phyloP scores from a whole-genome alignment of 2,329 filamentous ascomycete genomes.

The Camillea tinctor region DNA sequence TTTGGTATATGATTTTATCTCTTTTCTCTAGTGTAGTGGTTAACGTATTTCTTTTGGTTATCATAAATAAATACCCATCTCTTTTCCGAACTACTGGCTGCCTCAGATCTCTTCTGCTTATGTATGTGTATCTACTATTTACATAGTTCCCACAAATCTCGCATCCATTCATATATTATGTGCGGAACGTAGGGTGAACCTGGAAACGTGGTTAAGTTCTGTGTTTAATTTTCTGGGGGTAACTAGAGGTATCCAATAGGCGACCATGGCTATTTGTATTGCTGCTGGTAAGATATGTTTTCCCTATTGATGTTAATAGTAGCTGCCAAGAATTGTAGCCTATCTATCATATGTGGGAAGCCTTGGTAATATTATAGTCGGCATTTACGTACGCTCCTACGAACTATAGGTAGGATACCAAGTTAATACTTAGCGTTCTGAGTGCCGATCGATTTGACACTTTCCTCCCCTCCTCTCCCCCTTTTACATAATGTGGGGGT shows the following conservation, averaged over 20 bases:
- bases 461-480: neutral
- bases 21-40: neutral
- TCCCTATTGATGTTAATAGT: neutral
- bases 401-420: neutral
- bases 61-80: neutral
- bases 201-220: neutral
- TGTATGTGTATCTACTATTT: neutral
- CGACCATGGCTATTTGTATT: neutral
- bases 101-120: neutral
- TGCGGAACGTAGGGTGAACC: neutral
- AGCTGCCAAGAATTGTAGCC: neutral
- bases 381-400: neutral
- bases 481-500: neutral
- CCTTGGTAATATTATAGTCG: neutral
- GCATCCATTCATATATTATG: neutral
- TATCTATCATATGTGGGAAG: neutral
- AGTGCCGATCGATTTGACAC: neutral
- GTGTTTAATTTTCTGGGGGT: neutral
- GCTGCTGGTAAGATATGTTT: neutral
- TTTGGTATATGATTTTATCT: neutral
- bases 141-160: neutral
- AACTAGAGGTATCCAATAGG: neutral
- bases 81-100: neutral
- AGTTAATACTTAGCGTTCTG: too few species aligned
- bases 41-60: neutral